A percentile compares a stretch with the other conserved stretches of the same genome.
Evolutionary conservation across 2,329 filamentous ascomycete species (phyloP).

Genomic region (Sporothrix brunneoviolacea): DNA sequence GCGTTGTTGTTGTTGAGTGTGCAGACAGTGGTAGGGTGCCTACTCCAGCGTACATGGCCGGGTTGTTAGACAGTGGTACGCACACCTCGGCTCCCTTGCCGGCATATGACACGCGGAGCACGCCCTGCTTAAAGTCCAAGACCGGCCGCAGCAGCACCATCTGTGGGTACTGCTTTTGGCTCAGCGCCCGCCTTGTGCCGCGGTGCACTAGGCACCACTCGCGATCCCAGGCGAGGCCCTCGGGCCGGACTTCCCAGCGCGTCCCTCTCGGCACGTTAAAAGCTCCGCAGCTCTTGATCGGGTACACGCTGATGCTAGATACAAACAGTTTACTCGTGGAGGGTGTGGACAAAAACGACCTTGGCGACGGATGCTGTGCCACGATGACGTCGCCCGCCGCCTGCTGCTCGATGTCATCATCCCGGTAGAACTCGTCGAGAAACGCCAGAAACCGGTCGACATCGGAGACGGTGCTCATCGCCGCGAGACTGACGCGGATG

Average conservation of each 20-base stretch:
- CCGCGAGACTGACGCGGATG: constrained; percentile 77
- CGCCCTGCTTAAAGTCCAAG: constrained; percentile 62
- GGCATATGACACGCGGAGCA: constrained; percentile 54
- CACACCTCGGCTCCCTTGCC: constrained; percentile 25
- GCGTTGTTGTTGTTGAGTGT: background rate
- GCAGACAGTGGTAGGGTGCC: background rate
- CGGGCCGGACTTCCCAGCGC: constrained; percentile 69
- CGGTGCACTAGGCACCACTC: constrained; percentile 93
- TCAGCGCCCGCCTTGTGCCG: constrained; percentile 76
- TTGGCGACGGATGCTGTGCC: background rate
- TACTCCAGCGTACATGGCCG: constrained; percentile 41
- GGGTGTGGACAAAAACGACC: no score
- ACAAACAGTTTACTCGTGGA: no score
- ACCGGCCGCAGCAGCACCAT: constrained; percentile 79
- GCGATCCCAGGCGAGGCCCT: constrained; percentile 88
- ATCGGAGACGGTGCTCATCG: constrained; percentile 77
- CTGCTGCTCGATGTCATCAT: constrained; percentile 19
- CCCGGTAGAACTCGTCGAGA: constrained; percentile 59
- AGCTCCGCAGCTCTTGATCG: constrained; percentile 89
- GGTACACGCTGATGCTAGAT: constrained; percentile 63
- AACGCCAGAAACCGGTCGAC: constrained; percentile 67
- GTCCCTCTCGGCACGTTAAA: constrained; percentile 59
- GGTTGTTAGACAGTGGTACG: constrained; percentile 62
- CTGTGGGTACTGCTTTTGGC: constrained; percentile 77
- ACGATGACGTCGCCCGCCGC: background rate